These are phyloP conservation scores for Neonectria magnoliae DNA, from an alignment of 2,329 filamentous ascomycete genomes.

Conservation along the genomic window DNA sequence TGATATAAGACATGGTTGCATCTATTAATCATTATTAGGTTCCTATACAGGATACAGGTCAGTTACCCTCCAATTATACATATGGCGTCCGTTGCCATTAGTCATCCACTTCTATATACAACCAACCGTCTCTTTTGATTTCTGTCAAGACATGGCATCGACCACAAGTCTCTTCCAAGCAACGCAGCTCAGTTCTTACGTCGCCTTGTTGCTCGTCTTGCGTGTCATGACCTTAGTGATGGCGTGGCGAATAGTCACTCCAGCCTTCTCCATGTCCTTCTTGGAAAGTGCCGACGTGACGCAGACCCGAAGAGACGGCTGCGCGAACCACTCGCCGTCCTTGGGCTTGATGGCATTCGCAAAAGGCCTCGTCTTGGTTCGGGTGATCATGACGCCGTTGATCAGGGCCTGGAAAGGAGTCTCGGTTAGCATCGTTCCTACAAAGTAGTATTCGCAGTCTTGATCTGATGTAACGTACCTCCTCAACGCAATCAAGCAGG, in stretches of 20 bases:
- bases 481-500: slow-evolving; percentile 92
- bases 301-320: slow-evolving; percentile 90
- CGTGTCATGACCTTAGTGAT: slow-evolving; percentile 89
- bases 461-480: slow-evolving; percentile 68
- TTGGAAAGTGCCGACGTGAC: slow-evolving; percentile 87
- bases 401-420: slow-evolving; percentile 70
- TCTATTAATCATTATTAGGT: slow-evolving; percentile 45
- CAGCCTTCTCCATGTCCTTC: slow-evolving; percentile 96
- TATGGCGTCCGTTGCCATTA: not conserved
- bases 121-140: not conserved
- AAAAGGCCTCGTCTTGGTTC: slow-evolving; percentile 82
- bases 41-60: slow-evolving; percentile 15
- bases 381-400: slow-evolving; percentile 90
- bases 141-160: not conserved
- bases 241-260: slow-evolving; percentile 86
- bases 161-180: not conserved
- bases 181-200: slow-evolving; percentile 5
- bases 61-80: slow-evolving; percentile 24
- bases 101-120: slow-evolving; percentile 18
- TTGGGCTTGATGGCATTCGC: slow-evolving; percentile 70
- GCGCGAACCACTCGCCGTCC: slow-evolving; percentile 75
- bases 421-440: slow-evolving; percentile 25
- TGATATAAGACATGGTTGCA: slow-evolving; percentile 12
- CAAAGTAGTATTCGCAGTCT: not conserved
- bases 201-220: slow-evolving; percentile 59